These are phyloP conservation scores for Russula olivacea DNA, from an alignment of 768 basidiomycete species.

Conservation along the genomic window DNA sequence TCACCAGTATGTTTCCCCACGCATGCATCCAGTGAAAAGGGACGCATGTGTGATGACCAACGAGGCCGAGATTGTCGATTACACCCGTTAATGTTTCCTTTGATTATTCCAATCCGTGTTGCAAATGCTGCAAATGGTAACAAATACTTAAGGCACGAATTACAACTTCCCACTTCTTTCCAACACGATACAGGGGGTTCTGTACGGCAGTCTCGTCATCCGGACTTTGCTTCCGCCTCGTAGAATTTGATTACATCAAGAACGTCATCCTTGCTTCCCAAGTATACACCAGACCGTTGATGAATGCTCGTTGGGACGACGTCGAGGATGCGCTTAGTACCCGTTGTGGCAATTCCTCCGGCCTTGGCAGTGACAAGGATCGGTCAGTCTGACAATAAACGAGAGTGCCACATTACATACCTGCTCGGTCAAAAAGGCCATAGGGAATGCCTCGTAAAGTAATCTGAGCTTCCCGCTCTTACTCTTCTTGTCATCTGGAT, in stretches of 20 bases:
- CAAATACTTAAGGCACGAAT: background rate
- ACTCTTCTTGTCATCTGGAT: slow-evolving; percentile 96
- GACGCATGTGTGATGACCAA: slow-evolving; percentile 85
- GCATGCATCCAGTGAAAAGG: slow-evolving; percentile 64
- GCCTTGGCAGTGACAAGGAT: slow-evolving; percentile 48
- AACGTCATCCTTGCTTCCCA: slow-evolving; percentile 92
- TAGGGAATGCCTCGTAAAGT: slow-evolving; percentile 96
- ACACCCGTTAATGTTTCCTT: slow-evolving; percentile 35
- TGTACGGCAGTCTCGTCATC: slow-evolving; percentile 1
- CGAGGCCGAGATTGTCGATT: slow-evolving; percentile 66
- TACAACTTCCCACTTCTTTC: background rate
- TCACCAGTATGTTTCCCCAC: slow-evolving; percentile 75
- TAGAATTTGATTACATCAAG: slow-evolving; percentile 86
- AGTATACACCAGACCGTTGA: slow-evolving; percentile 87
- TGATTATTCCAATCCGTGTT: background rate
- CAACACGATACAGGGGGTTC: background rate
- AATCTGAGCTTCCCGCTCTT: slow-evolving; percentile 92
- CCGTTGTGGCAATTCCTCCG: slow-evolving; percentile 94
- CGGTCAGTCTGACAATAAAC: slow-evolving; percentile 20
- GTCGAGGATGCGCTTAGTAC: slow-evolving; percentile 88
- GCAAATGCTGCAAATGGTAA: background rate
- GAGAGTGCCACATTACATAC: slow-evolving; percentile 36
- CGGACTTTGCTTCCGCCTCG: slow-evolving; percentile 33
- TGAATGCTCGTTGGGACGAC: slow-evolving; percentile 84
- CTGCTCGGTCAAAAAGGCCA: slow-evolving; percentile 94